These are phyloP conservation scores for Pichia insulana DNA, from an alignment of 805 yeast species.

Conservation along the genomic window DNA sequence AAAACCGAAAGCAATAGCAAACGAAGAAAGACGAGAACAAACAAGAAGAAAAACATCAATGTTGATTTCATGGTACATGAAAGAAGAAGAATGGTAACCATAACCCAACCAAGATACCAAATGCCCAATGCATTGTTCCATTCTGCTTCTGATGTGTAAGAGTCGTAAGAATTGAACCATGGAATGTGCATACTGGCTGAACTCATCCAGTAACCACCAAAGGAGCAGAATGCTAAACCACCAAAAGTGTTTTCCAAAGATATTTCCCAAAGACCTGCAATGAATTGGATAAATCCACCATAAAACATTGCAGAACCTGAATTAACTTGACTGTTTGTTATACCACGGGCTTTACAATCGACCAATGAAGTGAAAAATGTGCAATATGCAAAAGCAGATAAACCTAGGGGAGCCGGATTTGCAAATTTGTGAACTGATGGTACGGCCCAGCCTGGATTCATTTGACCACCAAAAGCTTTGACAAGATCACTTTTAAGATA, in stretches of 20 bases:
- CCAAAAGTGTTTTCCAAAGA: slow-evolving; percentile 70
- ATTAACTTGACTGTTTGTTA: slow-evolving; percentile 47
- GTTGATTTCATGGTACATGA: slow-evolving; percentile 51
- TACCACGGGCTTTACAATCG: slow-evolving; percentile 63
- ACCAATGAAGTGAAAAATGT: slow-evolving; percentile 57
- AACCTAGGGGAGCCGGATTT: slow-evolving; percentile 70
- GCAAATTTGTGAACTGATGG: slow-evolving; percentile 54
- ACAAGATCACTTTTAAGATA: slow-evolving; percentile 51
- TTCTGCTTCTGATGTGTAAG: slow-evolving; percentile 36
- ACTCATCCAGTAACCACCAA: slow-evolving; percentile 72
- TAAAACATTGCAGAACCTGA: slow-evolving; percentile 61
- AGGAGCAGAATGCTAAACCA: slow-evolving; percentile 51
- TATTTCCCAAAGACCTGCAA: slow-evolving; percentile 72
- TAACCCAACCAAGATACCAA: slow-evolving; percentile 53
- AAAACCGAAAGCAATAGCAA: slow-evolving; percentile 45
- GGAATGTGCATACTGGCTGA: slow-evolving; percentile 58
- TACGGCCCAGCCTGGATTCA: slow-evolving; percentile 60
- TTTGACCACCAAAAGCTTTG: slow-evolving; percentile 73
- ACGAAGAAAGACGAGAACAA: slow-evolving; percentile 45
- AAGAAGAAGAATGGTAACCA: slow-evolving; percentile 51
- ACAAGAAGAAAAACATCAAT: slow-evolving; percentile 41
- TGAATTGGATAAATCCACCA: slow-evolving; percentile 63
- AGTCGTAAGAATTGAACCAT: slow-evolving; percentile 48
- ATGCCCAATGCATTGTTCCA: slow-evolving; percentile 47
- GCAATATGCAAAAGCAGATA: slow-evolving; percentile 64